phyloP scores from a whole-genome alignment of 176 grass and related monocot genomes.

The Musa troglodytarum region DNA sequence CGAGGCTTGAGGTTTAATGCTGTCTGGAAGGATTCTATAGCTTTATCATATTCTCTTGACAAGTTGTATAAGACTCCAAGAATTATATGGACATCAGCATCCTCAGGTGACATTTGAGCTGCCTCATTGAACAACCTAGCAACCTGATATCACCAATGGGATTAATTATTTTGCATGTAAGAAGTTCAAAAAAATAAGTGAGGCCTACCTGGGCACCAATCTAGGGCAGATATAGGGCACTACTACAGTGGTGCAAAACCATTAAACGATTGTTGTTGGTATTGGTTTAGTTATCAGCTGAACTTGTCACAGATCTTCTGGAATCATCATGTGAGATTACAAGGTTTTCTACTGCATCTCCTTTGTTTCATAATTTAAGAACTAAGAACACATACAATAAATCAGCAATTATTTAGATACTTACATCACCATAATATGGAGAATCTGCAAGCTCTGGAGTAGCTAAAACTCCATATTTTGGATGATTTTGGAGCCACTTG shows the following conservation, averaged over 20 bases:
- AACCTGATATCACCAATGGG: constrained; percentile 45
- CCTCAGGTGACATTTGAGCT: constrained; percentile 82
- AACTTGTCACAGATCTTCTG: too few relatives aligned
- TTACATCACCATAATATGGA: constrained; percentile 85
- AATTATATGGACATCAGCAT: constrained; percentile 98
- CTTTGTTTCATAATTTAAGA: background rate
- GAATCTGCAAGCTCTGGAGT: constrained; percentile 53
- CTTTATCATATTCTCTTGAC: constrained; percentile 99
- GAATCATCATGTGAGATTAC: too few relatives aligned
- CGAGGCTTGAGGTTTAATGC: constrained; percentile 75
- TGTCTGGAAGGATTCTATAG: constrained; percentile 73
- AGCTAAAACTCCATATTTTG: constrained; percentile 72
- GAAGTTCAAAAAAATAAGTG: background rate
- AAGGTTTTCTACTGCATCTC: background rate
- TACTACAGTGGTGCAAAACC: background rate
- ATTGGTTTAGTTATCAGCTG: background rate
- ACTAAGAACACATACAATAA: background rate
- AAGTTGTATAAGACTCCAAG: constrained; percentile 93
- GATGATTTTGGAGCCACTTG: constrained; percentile 96
- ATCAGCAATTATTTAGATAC: constrained; percentile 10
- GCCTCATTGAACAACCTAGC: constrained; percentile 84
- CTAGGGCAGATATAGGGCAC: background rate
- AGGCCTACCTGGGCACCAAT: background rate
- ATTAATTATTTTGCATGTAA: background rate
- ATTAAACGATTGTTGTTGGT: background rate